A percentile compares a stretch with the other conserved stretches of the same genome.
Evolutionary conservation across 2,329 filamentous ascomycete species (phyloP).

Genomic region (Amauroascus verrucosus): DNA sequence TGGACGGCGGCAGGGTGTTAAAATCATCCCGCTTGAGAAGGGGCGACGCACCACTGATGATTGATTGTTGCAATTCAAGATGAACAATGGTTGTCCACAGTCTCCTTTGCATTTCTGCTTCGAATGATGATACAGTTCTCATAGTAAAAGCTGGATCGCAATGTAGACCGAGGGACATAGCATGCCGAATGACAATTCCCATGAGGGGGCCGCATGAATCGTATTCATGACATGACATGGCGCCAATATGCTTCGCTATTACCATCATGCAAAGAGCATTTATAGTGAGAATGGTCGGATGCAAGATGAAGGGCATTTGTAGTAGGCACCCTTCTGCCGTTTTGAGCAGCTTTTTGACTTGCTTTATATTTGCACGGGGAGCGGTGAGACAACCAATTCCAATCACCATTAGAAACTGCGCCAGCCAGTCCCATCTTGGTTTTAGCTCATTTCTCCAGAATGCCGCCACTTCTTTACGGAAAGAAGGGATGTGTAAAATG

Average conservation of each 20-base stretch:
- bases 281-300: conserved; percentile 16
- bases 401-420: conserved; percentile 17
- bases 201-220: conserved; percentile 18
- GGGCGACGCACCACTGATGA: conserved; percentile 29
- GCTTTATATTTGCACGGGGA: conserved; percentile 9
- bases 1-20: conserved; percentile 30
- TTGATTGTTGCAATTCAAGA: conserved; percentile 29
- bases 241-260: conserved; percentile 15
- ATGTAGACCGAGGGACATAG: conserved; percentile 35
- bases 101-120: conserved; percentile 23
- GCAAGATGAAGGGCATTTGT: conserved; percentile 15
- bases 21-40: conserved; percentile 29
- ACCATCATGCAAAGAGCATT: conserved; percentile 19
- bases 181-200: conserved; percentile 31
- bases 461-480: conserved; percentile 45
- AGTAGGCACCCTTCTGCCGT: conserved; percentile 17
- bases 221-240: conserved; percentile 17
- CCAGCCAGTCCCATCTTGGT: conserved; percentile 17
- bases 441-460: conserved; percentile 35
- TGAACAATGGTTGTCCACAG: conserved; percentile 30
- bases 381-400: conserved; percentile 15
- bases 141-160: conserved; percentile 30
- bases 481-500: conserved; percentile 48
- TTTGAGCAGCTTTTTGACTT: conserved; percentile 11
- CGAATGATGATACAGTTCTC: conserved; percentile 14